These are phyloP conservation scores for Antrodiella citrinella DNA, from an alignment of 768 basidiomycete species.

Conservation along the genomic window DNA sequence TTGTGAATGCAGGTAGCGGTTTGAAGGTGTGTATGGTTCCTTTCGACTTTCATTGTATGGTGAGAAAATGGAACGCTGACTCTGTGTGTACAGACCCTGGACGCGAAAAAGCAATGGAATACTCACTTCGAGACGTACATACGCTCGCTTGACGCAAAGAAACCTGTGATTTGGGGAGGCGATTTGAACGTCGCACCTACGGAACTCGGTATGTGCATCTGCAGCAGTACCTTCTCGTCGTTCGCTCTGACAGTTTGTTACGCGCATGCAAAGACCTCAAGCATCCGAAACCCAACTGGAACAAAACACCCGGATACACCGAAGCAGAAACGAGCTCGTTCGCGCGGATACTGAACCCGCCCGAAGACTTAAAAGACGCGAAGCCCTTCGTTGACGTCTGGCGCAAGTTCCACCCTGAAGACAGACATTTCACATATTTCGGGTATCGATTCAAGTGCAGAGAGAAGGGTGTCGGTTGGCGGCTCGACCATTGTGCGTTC, in stretches of 20 bases:
- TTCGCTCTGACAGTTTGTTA: conserved; percentile 1
- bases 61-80: too few relatives aligned
- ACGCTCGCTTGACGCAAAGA: conserved; percentile 62
- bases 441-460: conserved; percentile 79
- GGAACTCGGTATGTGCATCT: conserved; percentile 39
- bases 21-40: conserved; percentile 64
- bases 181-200: conserved; percentile 87
- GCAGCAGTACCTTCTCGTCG: neutral
- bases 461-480: conserved; percentile 77
- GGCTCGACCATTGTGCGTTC: conserved; percentile 72
- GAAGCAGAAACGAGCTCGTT: conserved; percentile 74
- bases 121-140: conserved; percentile 67
- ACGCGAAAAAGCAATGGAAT: conserved; percentile 75
- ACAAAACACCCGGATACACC: conserved; percentile 82
- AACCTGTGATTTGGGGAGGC: conserved; percentile 84
- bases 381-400: conserved; percentile 67
- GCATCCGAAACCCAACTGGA: conserved; percentile 72
- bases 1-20: conserved; percentile 71
- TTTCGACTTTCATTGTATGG: conserved; percentile 1
- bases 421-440: conserved; percentile 79
- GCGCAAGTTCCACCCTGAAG: conserved; percentile 59
- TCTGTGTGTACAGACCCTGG: conserved; percentile 52
- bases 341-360: conserved; percentile 53
- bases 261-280: conserved; percentile 42
- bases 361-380: conserved; percentile 26